Percentiles rank a stretch among this genome's conserved stretches.
These are phyloP conservation scores for Fusarium tricinctum DNA, from an alignment of 2,329 filamentous ascomycete species.

Conservation along the genomic window DNA sequence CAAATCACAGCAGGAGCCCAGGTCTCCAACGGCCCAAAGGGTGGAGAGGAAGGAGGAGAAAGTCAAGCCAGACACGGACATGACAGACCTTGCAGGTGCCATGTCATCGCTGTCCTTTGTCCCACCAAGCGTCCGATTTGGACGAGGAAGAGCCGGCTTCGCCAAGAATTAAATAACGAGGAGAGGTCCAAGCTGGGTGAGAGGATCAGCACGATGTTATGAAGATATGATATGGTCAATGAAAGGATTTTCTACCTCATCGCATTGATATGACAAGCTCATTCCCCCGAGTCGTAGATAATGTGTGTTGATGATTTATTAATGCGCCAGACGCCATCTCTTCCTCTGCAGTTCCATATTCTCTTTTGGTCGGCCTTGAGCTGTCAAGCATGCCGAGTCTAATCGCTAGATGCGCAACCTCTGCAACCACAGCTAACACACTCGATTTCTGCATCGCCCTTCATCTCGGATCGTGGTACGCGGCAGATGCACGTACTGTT, in stretches of 20 bases:
- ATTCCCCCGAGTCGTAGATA: slow-evolving; percentile 20
- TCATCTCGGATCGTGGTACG: slow-evolving; percentile 89
- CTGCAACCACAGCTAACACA: slow-evolving; percentile 96
- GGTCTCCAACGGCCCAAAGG: slow-evolving; percentile 30
- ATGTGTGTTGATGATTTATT: slow-evolving; percentile 25
- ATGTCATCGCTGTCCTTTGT: slow-evolving; percentile 82
- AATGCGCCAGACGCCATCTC: slow-evolving; percentile 48
- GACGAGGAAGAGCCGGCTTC: slow-evolving; percentile 69
- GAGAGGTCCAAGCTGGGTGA: slow-evolving; percentile 41
- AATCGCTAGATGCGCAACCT: slow-evolving; percentile 90
- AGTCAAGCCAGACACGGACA: slow-evolving; percentile 61
- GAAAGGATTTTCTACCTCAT: slow-evolving; percentile 57
- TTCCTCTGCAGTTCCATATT: slow-evolving; percentile 12
- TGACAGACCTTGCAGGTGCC: slow-evolving; percentile 74
- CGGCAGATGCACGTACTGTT: slow-evolving; percentile 97
- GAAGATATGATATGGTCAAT: slow-evolving; percentile 50
- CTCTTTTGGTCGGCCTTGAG: slow-evolving; percentile 1
- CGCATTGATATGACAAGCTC: slow-evolving; percentile 23
- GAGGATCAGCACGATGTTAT: slow-evolving; percentile 54
- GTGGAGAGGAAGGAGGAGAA: slow-evolving; percentile 32
- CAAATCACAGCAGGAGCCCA: slow-evolving; percentile 35
- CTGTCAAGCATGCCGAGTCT: slow-evolving; percentile 32
- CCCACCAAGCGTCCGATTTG: slow-evolving; percentile 76
- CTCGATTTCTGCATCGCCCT: slow-evolving; percentile 90
- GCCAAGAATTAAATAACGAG: slow-evolving; percentile 58